phyloP scores from a whole-genome alignment of 768 basidiomycete genomes.

The Phanerochaete sordida region DNA sequence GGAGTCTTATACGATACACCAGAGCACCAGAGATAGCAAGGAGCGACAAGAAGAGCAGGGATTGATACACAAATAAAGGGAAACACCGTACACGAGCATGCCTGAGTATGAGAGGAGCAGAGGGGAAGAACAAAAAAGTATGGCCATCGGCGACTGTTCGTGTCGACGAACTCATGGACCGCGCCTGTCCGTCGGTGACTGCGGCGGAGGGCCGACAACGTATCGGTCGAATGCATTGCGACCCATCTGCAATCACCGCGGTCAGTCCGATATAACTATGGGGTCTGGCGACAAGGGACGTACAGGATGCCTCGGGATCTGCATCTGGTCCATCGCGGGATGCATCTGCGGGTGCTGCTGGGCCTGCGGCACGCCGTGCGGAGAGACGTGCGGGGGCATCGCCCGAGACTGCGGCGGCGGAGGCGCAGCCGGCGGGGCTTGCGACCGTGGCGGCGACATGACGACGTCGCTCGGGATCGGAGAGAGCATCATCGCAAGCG shows the following conservation, averaged over 20 bases:
- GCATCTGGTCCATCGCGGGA: background rate
- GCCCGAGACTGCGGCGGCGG: background rate
- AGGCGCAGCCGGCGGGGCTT: background rate
- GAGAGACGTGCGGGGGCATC: background rate
- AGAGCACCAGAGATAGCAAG: background rate
- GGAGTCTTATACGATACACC: background rate
- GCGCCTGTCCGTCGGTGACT: background rate
- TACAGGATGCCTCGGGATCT: slow-evolving; percentile 7
- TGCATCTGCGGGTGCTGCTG: background rate
- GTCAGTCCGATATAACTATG: background rate
- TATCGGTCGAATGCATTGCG: slow-evolving; percentile 4
- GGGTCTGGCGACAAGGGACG: background rate
- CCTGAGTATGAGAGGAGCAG: background rate
- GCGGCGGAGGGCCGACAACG: slow-evolving; percentile 1
- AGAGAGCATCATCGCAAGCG: slow-evolving; percentile 62
- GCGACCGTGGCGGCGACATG: slow-evolving; percentile 17
- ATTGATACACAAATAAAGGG: background rate
- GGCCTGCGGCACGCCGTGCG: background rate
- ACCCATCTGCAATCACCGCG: slow-evolving; percentile 1
- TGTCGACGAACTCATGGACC: background rate
- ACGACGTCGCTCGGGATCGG: slow-evolving; percentile 30
- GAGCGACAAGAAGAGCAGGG: background rate
- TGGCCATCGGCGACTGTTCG: background rate
- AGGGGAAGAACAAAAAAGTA: background rate
- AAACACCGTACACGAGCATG: background rate